Evolutionary conservation across 106 monocot species (phyloP), one percentile per base, ranked within the genome.

Genomic region (Platanthera zijinensis): DNA sequence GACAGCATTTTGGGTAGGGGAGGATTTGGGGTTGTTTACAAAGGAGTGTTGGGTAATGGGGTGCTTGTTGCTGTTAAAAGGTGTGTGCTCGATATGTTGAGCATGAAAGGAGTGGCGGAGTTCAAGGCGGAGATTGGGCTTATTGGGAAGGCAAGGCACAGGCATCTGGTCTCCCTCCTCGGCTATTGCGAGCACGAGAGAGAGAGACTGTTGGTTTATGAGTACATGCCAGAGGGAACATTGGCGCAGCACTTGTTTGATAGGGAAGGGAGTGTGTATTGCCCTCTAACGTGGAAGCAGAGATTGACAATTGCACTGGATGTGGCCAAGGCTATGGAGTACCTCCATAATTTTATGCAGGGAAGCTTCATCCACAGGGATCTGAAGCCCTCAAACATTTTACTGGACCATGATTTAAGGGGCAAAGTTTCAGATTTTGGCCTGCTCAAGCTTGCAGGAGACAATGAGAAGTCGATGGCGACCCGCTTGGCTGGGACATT

Each of bases 381-480:
- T 83, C 75, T 96, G 8, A 96, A 96, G 75, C 96, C 96, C 51
- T 93, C 93, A 1, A 96, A 96, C 80, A 91, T 96, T 82, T 87
- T 96, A 21, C 52, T 96, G 78, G 90, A 89, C 18, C 76, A 86
- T 51, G 87, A 91, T 71, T 66, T 91, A 80, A 85, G 96, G 77
- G 96, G 89, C 0, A 96, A 96, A 78, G 96, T 96, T 54, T 93
- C 96, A 17, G 96, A 96, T 77, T 96, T 96, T 80, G 96, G 96
- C 6, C 79, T 96, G 78, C 93, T 93, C 50, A 96, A 96, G 71
- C 89, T 87, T 77, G 90, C 84, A 13, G 69, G 75, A 12, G 89
- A 93, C 80, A 90, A 84, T 30, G 84, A 87, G 47, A 82, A 96
- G 63, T 96, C 96, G 48, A 71, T 96, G 70, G 86, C 87, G 81